Percentiles rank a stretch among this genome's conserved stretches.
These are phyloP conservation scores for Cordyceps fumosorosea DNA, from an alignment of 2,329 filamentous ascomycete genomes.

Conservation along the genomic window DNA sequence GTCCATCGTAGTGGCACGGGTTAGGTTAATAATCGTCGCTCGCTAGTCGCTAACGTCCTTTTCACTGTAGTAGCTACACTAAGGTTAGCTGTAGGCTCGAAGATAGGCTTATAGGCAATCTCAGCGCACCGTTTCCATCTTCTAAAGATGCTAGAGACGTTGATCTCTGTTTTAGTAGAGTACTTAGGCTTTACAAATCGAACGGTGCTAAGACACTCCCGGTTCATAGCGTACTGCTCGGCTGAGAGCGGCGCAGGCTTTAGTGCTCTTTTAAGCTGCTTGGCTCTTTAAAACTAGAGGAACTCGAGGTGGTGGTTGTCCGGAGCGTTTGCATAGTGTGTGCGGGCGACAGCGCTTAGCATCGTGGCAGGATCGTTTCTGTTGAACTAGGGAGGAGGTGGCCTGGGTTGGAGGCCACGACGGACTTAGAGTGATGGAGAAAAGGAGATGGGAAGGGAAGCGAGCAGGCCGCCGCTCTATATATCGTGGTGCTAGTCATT, in stretches of 20 bases:
- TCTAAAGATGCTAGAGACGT: slow-evolving; percentile 18
- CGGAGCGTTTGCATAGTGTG: not conserved
- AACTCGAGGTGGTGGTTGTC: slow-evolving; percentile 13
- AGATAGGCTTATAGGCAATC: not conserved
- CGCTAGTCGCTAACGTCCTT: slow-evolving; percentile 18
- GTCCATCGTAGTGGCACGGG: slow-evolving; percentile 11
- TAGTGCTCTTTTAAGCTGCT: not conserved
- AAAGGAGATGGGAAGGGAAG: not conserved
- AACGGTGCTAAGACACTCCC: slow-evolving; percentile 16
- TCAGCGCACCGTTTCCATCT: slow-evolving; percentile 20
- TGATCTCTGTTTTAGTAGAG: slow-evolving; percentile 18
- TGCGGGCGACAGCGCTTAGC: not conserved
- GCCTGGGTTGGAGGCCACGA: not conserved
- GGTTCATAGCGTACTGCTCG: slow-evolving; percentile 17
- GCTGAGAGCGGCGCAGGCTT: slow-evolving; percentile 14
- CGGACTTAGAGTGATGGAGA: not conserved
- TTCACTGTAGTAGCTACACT: slow-evolving; percentile 18
- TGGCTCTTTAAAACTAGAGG: slow-evolving; percentile 11
- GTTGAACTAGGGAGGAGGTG: not conserved
- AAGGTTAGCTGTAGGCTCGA: slow-evolving; percentile 8
- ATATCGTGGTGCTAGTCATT: not conserved
- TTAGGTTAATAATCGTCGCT: slow-evolving; percentile 16
- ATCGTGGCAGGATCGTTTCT: not conserved
- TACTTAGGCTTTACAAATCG: slow-evolving; percentile 19
- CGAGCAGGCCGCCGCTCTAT: not conserved